Evolutionary conservation across 345 rosid species (phyloP), one percentile per base, ranked within the genome.

Genomic region (Acer yangbiense): DNA sequence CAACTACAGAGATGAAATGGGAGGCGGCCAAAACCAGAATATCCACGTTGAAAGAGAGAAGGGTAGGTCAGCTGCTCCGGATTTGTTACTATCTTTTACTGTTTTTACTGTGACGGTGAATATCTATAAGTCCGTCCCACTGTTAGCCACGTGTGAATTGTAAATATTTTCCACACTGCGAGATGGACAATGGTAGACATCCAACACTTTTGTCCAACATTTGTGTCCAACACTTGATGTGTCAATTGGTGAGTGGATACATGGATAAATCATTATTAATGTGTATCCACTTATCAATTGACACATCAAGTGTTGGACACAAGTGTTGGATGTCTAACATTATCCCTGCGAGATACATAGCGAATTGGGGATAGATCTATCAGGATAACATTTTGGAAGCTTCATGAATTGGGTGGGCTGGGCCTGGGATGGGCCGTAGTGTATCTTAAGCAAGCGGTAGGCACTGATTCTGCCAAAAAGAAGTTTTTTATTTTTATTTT

Each of bases 1-100:
- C 57, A 16, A 67, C 44, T 29, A 54, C 52, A 3, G 39, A 61
- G 63, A 72, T n/a, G 39, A 61, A 58, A 75, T n/a, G 13, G 62
- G 76, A 65, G 75, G 73, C 78, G 71, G 71, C 75, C 71, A 58
- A 52, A n/a, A 18, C 54, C 70, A 75, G 63, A 32, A 13, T 65
- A 65, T 18, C 25, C 25, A 52, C 32, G 63, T 43, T 18, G 77
- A 4, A 18, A 48, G 13, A n/a, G 61, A 76, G 46, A 21, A 17
- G 8, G 69, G 46, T 18, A 21, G 73, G 52, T 60, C 76, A 69
- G 85, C 81, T 5, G 18, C 20, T 65, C 75, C 46, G 29, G 68
- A 63, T 52, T 66, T 9, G 10, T 11, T 8, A 7, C 64, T 17
- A 14, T n/a, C 9, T 60, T 75, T 71, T 35, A 76, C 81, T 16